Evolutionary conservation across 139 green algal genomes (phyloP).

Genomic region (Chlamydomonas eustigma): DNA sequence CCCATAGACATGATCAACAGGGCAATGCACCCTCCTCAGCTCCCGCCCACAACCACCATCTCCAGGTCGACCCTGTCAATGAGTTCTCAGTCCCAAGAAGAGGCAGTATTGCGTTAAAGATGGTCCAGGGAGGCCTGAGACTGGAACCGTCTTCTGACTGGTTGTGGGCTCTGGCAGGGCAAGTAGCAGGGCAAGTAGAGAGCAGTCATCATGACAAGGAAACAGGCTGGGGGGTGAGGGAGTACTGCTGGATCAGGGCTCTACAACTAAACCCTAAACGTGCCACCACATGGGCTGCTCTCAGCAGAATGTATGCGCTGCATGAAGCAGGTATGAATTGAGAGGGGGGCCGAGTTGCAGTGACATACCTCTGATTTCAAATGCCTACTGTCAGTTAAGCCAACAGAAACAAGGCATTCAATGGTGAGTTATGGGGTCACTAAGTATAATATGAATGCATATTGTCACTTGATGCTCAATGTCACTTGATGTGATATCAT

Average conservation of each 20-base stretch:
- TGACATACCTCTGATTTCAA: too few species aligned
- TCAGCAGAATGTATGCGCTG: slow-evolving; percentile 64
- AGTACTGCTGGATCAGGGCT: slow-evolving; percentile 60
- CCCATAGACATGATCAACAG: neutral
- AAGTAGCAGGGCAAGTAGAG: slow-evolving; percentile 21
- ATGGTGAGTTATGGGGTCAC: too few species aligned
- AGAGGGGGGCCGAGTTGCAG: neutral
- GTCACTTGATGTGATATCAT: too few species aligned
- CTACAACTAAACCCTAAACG: slow-evolving; percentile 67
- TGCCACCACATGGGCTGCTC: slow-evolving; percentile 57
- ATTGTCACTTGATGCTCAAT: too few species aligned
- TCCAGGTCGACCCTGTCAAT: neutral
- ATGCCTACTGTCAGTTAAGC: neutral
- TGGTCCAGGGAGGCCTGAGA: slow-evolving; percentile 43
- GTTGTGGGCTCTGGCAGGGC: slow-evolving; percentile 57
- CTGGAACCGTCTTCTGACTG: slow-evolving; percentile 41
- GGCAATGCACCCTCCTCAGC: neutral
- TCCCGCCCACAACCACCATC: neutral
- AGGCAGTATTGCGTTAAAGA: too few species aligned
- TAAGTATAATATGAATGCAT: too few species aligned
- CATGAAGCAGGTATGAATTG: slow-evolving; percentile 17
- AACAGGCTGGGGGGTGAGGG: slow-evolving; percentile 19
- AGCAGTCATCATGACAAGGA: too few species aligned
- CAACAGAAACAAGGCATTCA: neutral
- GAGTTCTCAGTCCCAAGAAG: slow-evolving; percentile 1